Evolutionary conservation across 768 basidiomycete species (phyloP).

Genomic region (Tubosaeta sp.): DNA sequence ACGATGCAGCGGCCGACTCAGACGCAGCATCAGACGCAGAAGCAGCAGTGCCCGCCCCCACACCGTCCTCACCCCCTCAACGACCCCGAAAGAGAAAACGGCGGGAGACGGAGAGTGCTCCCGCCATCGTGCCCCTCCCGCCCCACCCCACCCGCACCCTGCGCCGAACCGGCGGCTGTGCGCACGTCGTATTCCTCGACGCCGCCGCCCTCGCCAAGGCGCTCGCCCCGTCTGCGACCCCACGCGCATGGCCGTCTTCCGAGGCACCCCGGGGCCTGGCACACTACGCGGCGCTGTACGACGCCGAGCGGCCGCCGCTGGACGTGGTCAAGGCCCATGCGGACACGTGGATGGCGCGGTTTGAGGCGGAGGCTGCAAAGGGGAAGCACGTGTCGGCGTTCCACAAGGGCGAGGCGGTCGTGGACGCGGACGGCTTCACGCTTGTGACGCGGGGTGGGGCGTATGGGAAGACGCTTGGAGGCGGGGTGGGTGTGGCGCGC

Average conservation of each 20-base stretch:
- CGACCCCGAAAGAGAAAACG: conserved; percentile 33
- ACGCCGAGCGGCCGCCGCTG: conserved; percentile 69
- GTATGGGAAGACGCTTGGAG: conserved; percentile 84
- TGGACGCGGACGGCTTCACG: conserved; percentile 94
- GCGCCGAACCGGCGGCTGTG: conserved; percentile 59
- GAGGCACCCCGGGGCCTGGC: conserved; percentile 64
- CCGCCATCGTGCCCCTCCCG: conserved; percentile 58
- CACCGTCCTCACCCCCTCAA: conserved; percentile 4
- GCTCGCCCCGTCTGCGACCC: conserved; percentile 47
- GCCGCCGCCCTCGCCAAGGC: conserved; percentile 65
- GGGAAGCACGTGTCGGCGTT: conserved; percentile 61
- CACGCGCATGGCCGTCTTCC: conserved; percentile 60
- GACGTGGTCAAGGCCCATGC: conserved; percentile 73
- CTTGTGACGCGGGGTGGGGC: conserved; percentile 90
- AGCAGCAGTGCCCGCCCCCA: background rate
- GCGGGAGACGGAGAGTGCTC: conserved; percentile 35
- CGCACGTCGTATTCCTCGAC: conserved; percentile 73
- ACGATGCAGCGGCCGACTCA: conserved; percentile 8
- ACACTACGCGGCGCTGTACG: conserved; percentile 66
- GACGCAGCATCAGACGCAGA: conserved; percentile 31
- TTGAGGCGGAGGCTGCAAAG: conserved; percentile 52
- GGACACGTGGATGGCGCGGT: conserved; percentile 70
- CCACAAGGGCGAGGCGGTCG: conserved; percentile 79
- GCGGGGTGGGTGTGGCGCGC: conserved; percentile 63
- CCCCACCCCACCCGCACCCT: conserved; percentile 47